phyloP scores from a whole-genome alignment of 805 yeast species.

The Saccharomycopsis fodiens region DNA sequence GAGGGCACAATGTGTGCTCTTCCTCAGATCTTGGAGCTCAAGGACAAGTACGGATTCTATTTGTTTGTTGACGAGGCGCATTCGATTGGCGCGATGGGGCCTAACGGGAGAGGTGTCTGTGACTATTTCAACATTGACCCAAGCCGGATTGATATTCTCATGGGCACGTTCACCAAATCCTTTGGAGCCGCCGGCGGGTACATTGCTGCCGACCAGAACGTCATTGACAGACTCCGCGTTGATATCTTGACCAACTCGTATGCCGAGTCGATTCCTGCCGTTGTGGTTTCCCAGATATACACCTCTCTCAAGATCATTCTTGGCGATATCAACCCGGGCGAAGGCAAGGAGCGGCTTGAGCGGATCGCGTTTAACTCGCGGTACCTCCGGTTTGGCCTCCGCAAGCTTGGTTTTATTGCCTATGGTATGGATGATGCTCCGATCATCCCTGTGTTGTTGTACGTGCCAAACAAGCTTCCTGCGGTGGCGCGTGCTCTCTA shows the following conservation, averaged over 20 bases:
- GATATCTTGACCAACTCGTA: constrained; percentile 66
- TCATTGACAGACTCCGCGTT: constrained; percentile 69
- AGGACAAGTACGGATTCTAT: constrained; percentile 80
- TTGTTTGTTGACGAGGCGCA: constrained; percentile 96
- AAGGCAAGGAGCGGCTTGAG: constrained; percentile 83
- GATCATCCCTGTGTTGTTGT: constrained; percentile 80
- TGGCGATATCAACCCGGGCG: constrained; percentile 85
- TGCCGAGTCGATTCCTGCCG: constrained; percentile 85
- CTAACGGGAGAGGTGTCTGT: constrained; percentile 88
- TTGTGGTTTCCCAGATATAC: constrained; percentile 81
- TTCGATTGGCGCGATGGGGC: constrained; percentile 98
- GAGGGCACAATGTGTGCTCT: constrained; percentile 85
- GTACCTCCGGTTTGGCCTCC: constrained; percentile 82
- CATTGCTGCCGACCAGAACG: constrained; percentile 63
- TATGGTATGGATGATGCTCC: constrained; percentile 97
- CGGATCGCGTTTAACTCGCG: constrained; percentile 95
- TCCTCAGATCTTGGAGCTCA: constrained; percentile 64
- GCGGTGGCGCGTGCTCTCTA: constrained; percentile 79
- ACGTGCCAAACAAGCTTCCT: constrained; percentile 92
- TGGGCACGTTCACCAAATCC: constrained; percentile 97
- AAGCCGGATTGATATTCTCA: constrained; percentile 67
- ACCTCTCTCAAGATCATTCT: constrained; percentile 71
- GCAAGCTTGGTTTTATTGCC: constrained; percentile 87
- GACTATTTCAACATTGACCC: constrained; percentile 85
- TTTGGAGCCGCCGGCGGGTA: constrained; percentile 99